These are phyloP conservation scores for Backusella sp. DNA, from an alignment of 192 early-diverging fungal genomes.

Conservation along the genomic window DNA sequence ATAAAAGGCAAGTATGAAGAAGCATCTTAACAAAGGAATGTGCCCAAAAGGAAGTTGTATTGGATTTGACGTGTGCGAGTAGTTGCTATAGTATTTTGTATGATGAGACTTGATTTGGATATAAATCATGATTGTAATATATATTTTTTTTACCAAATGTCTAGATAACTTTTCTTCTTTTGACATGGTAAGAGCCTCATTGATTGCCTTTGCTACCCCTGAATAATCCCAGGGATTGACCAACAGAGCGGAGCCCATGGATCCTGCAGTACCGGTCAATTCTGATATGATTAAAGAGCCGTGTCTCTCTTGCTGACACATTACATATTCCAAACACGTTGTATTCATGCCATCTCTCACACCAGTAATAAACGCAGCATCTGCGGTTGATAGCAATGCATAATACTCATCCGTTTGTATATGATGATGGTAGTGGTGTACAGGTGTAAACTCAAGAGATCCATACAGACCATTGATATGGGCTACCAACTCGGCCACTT, in stretches of 20 bases:
- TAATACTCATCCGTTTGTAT: slow-evolving; percentile 95
- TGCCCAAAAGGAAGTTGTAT: slow-evolving; percentile 91
- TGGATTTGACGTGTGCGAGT: slow-evolving; percentile 76
- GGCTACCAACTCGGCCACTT: slow-evolving; percentile 85
- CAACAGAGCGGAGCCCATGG: slow-evolving; percentile 71
- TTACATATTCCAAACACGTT: slow-evolving; percentile 88
- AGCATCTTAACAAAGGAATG: slow-evolving; percentile 77
- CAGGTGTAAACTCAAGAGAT: slow-evolving; percentile 90
- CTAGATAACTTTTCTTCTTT: slow-evolving; percentile 62
- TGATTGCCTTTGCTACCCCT: slow-evolving; percentile 77
- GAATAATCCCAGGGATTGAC: slow-evolving; percentile 90
- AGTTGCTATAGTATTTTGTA: slow-evolving; percentile 52
- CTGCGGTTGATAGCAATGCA: slow-evolving; percentile 88
- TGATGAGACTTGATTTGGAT: neutral
- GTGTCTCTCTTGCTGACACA: slow-evolving; percentile 87
- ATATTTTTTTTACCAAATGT: slow-evolving; percentile 51
- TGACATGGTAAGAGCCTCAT: slow-evolving; percentile 69
- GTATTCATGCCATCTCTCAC: slow-evolving; percentile 99
- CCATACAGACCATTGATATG: slow-evolving; percentile 94
- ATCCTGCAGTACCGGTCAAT: slow-evolving; percentile 94
- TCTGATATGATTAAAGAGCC: slow-evolving; percentile 92
- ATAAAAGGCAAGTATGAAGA: slow-evolving; percentile 39
- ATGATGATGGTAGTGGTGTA: slow-evolving; percentile 92
- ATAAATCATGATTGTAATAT: neutral
- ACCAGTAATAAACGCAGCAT: slow-evolving; percentile 88